Evolutionary conservation across 805 yeast genomes (phyloP).

Genomic region (Ogataea ganodermae): DNA sequence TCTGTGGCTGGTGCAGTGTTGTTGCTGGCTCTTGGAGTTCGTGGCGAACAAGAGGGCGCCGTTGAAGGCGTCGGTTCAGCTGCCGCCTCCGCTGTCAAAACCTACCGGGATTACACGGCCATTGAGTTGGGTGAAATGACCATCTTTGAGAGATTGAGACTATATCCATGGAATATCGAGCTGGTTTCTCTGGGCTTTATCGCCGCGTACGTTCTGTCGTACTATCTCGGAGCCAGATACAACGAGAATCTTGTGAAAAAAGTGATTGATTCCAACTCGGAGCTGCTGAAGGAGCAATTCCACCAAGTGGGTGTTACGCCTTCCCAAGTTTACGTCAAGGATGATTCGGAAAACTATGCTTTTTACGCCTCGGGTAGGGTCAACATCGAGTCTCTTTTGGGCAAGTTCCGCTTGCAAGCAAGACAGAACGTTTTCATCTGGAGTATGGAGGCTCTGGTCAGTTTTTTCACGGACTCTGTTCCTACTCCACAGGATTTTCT

Average conservation of each 20-base stretch:
- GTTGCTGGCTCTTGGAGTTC: constrained; percentile 1
- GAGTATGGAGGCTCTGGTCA: constrained; percentile 61
- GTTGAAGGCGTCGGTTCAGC: not conserved
- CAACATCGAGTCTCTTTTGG: constrained; percentile 63
- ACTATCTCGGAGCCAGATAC: constrained; percentile 56
- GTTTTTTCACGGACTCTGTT: constrained; percentile 57
- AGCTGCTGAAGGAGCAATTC: constrained; percentile 66
- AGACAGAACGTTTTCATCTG: constrained; percentile 79
- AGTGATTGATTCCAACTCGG: constrained; percentile 48
- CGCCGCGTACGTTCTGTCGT: constrained; percentile 48
- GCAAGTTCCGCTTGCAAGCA: constrained; percentile 65
- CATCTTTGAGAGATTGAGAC: constrained; percentile 54
- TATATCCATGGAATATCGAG: constrained; percentile 82
- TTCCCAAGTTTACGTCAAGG: constrained; percentile 54
- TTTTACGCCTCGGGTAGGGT: constrained; percentile 89
- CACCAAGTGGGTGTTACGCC: constrained; percentile 68
- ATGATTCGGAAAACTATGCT: constrained; percentile 59
- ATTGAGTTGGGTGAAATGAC: constrained; percentile 64
- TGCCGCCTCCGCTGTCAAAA: constrained; percentile 4
- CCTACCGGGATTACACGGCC: constrained; percentile 33
- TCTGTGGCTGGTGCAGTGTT: constrained; percentile 1
- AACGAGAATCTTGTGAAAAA: constrained; percentile 58
- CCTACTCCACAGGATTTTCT: constrained; percentile 61
- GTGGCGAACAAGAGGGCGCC: constrained; percentile 1
- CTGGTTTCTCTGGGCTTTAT: constrained; percentile 53